Evolutionary conservation across 1,284 basidiomycete species (phyloP).

Genomic region (Pseudozyma sp.): DNA sequence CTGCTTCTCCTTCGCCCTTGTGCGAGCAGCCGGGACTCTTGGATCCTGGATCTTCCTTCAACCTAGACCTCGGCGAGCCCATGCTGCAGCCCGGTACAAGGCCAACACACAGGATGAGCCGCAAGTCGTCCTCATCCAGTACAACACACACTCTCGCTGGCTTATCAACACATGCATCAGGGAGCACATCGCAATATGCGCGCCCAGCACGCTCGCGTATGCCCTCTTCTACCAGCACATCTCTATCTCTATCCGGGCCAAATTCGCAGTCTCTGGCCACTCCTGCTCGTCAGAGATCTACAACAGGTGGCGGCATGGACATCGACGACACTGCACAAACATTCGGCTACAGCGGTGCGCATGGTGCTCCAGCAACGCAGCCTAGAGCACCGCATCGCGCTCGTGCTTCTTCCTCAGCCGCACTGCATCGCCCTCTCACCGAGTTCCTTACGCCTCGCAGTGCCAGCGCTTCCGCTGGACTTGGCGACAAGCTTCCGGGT

Average conservation of each 20-base stretch:
- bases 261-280: constrained; percentile 23
- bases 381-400: constrained; percentile 29
- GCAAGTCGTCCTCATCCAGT: constrained; percentile 33
- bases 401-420: constrained; percentile 49
- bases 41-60: constrained; percentile 17
- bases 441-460: constrained; percentile 55
- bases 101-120: constrained; percentile 28
- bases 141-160: constrained; percentile 31
- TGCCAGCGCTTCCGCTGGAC: constrained; percentile 47
- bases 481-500: constrained; percentile 45
- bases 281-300: constrained; percentile 33
- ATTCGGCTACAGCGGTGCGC: neutral
- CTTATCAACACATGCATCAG: constrained; percentile 11
- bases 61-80: constrained; percentile 28
- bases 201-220: constrained; percentile 23
- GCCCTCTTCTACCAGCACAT: constrained; percentile 22
- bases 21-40: constrained; percentile 34
- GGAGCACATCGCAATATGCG: constrained; percentile 12
- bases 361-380: constrained; percentile 5
- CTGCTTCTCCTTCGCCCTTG: constrained; percentile 52
- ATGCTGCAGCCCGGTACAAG: constrained; percentile 48
- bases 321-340: constrained; percentile 16
- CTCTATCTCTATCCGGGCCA: constrained; percentile 4
- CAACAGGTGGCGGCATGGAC: constrained; percentile 28
- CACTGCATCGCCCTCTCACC: constrained; percentile 34